These are phyloP conservation scores for Penicillium griseofulvum DNA, from an alignment of 2,329 filamentous ascomycete species.

Conservation along the genomic window DNA sequence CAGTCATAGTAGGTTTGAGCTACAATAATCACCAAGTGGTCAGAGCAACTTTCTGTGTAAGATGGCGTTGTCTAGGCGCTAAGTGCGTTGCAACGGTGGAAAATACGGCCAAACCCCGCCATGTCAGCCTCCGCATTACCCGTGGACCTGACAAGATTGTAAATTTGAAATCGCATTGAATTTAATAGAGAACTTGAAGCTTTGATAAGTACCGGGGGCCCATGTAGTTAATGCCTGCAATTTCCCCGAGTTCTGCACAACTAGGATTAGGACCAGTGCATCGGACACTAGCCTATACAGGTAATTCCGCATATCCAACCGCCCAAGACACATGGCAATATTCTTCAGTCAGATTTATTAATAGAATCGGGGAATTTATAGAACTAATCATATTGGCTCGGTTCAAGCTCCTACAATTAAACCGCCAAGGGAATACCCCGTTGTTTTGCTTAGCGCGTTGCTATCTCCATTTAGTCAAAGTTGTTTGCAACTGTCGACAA, in stretches of 20 bases:
- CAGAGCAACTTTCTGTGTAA: neutral
- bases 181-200: no score
- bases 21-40: neutral
- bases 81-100: slow-evolving; percentile 5
- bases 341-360: slow-evolving; percentile 17
- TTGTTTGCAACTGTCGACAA: slow-evolving; percentile 14
- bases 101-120: slow-evolving; percentile 3
- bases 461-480: slow-evolving; percentile 19
- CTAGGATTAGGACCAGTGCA: neutral
- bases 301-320: slow-evolving; percentile 22
- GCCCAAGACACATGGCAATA: slow-evolving; percentile 17
- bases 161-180: neutral
- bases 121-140: neutral
- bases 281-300: slow-evolving; percentile 26
- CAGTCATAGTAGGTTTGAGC: neutral
- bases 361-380: slow-evolving; percentile 24
- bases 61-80: slow-evolving; percentile 13
- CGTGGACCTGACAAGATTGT: neutral
- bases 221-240: slow-evolving; percentile 3
- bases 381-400: slow-evolving; percentile 3
- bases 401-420: slow-evolving; percentile 7
- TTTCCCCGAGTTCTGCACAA: slow-evolving; percentile 5
- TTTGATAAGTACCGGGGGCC: neutral
- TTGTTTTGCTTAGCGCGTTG: slow-evolving; percentile 30
- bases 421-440: slow-evolving; percentile 19